Evolutionary conservation across 768 basidiomycete genomes (phyloP), one percentile per base, ranked within the genome.

Genomic region (Agaricus subrufescens): DNA sequence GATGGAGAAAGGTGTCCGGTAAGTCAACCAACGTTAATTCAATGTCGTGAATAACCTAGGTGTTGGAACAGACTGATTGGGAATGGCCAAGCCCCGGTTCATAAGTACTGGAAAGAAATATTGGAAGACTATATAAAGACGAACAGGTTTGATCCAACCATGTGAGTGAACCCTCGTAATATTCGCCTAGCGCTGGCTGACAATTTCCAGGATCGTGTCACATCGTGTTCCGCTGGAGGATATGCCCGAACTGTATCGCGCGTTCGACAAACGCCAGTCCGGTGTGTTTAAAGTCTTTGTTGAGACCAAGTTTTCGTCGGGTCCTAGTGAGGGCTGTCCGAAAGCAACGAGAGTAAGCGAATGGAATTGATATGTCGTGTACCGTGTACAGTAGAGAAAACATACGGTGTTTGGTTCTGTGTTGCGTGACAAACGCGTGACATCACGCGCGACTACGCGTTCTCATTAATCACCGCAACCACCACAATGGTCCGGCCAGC

Each of bases 251-350:
- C 71, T 89, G 1, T 91, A 91, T 65, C 68, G 66, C 8, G 80
- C 81, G 3, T 88, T 90, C 61, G 84, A 89, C 65, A 74, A 78
- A 56, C 77, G 83, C 19, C 37, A 64, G 38, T 62, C 58, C 7
- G 85, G 86, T 3, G 79, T 89, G 6, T 74, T 82, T 66, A 89
- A 89, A 68, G 86, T 88, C 1, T 91, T 90, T 61, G 84, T 92
- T 4, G 75, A 88, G 71, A 91, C 89, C 14, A 73, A 80, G 63
- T 81, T 79, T 60, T 75, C 75, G 0, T 57, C 69, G 54, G 59
- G 62, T 2, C 79, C 83, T 0, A 71, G 73, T 9, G 61, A 71
- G 4, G 82, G 81, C 0, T 80, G 78, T 67, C 85, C 85, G 0
- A 66, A 65, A 44, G 61, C 77, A n/a, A 80, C 70, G 46, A 72